Evolutionary conservation across 371 early-diverging fungal species (phyloP).

Genomic region (Rhizomucor miehei): DNA sequence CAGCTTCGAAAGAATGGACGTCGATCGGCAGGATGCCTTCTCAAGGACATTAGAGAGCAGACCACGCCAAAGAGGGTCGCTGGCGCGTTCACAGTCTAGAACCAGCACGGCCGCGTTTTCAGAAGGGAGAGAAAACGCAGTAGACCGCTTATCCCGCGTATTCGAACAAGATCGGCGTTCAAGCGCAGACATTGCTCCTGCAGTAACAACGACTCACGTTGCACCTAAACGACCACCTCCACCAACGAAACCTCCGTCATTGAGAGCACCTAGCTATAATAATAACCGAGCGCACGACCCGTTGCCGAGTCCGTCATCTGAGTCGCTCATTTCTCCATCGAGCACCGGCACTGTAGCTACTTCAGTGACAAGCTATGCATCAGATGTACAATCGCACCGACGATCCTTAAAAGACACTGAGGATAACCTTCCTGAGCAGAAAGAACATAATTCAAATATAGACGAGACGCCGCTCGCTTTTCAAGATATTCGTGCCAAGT

Average conservation of each 20-base stretch:
- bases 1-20: not conserved
- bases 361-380: conserved; percentile 14
- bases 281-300: not conserved
- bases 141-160: conserved; percentile 43
- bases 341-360: conserved; percentile 8
- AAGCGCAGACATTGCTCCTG: conserved; percentile 4
- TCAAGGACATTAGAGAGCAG: conserved; percentile 34
- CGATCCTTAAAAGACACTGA: conserved; percentile 3
- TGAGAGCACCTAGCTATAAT: conserved; percentile 15
- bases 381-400: conserved; percentile 4
- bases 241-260: conserved; percentile 42
- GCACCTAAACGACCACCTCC: conserved; percentile 18
- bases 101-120: not conserved
- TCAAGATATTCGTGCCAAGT: conserved; percentile 42
- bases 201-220: not conserved
- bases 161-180: conserved; percentile 23
- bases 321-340: conserved; percentile 10
- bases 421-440: conserved; percentile 2
- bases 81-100: conserved; percentile 10
- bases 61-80: conserved; percentile 19
- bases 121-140: conserved; percentile 15
- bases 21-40: conserved; percentile 32
- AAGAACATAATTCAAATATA: conserved; percentile 11
- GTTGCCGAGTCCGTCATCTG: conserved; percentile 14
- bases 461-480: conserved; percentile 34